A percentile compares a stretch with the other conserved stretches of the same genome.
phyloP scores from a whole-genome alignment of 2,329 filamentous ascomycete genomes.

The Mycogone perniciosa region DNA sequence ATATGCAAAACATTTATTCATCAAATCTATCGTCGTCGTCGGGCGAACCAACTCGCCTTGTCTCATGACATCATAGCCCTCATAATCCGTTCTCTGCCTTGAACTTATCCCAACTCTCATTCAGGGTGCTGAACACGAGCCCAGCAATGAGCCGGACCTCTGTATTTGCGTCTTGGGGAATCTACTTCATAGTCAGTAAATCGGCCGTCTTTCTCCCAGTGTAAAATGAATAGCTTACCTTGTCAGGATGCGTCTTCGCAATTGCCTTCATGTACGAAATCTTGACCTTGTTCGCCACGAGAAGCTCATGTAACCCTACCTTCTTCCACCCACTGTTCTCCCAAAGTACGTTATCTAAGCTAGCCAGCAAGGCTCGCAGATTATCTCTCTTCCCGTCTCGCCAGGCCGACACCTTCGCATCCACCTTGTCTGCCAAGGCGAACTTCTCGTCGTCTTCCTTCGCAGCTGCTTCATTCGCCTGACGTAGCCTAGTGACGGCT shows the following conservation, averaged over 20 bases:
- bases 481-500: slow-evolving; percentile 75
- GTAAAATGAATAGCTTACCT: slow-evolving; percentile 49
- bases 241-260: slow-evolving; percentile 96
- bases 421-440: slow-evolving; percentile 76
- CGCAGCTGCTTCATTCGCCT: slow-evolving; percentile 79
- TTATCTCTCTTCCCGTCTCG: slow-evolving; percentile 90
- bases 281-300: slow-evolving; percentile 93
- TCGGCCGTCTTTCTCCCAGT: slow-evolving; percentile 27
- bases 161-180: slow-evolving; percentile 57
- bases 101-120: slow-evolving; percentile 69
- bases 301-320: slow-evolving; percentile 85
- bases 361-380: slow-evolving; percentile 77
- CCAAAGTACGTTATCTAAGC: slow-evolving; percentile 86
- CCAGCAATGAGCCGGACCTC: slow-evolving; percentile 61
- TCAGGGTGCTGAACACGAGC: slow-evolving; percentile 60
- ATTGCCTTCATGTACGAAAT: slow-evolving; percentile 99
- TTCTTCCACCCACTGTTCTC: slow-evolving; percentile 93
- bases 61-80: background rate
- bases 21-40: background rate
- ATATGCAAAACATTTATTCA: background rate
- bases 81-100: slow-evolving; percentile 62
- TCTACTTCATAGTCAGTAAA: slow-evolving; percentile 31
- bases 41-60: background rate
- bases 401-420: slow-evolving; percentile 73
- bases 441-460: slow-evolving; percentile 89